Base-by-base conservation (phyloP, 2,329 filamentous ascomycete species). In the Gaeumannomyces sp. region DNA sequence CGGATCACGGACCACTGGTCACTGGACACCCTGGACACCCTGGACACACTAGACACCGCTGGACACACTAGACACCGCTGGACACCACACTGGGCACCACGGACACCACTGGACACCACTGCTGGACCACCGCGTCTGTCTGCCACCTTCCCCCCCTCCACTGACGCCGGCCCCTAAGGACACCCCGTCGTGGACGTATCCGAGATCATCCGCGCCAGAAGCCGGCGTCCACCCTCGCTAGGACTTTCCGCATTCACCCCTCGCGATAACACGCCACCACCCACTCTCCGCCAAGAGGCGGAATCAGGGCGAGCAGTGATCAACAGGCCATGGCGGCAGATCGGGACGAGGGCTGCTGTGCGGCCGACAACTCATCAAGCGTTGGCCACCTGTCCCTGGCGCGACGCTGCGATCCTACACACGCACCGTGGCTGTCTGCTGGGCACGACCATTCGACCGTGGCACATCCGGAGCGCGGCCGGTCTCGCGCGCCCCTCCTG, bases 281-380 rank as follows among this genome's bases (percentile, higher is more conserved):
- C 38, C 38, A 50, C 38, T 22, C 19, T 8, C 19, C 45, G 45
- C 45, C 45, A 53, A 25, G 22, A 1, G 22, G 19, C 33, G 13
- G 33, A 53, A n/a, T 25, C 45, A 45, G 38, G 45, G 45, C 19
- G 10, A 5, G 16, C 16, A 50, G 38, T 14, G 10, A 35, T 35
- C 33, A 8, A 35, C 33, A 35, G 33, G 33, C 16, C 14, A 53
- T 53, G 45, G 45, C 33, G 33, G 33, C 45, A 53, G 45, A 53
- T 25, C 45, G 22, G 45, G 45, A 53, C 6, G 45, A 53, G 45
- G 45, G 45, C 45, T 53, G 45, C 45, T 19, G 45, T 53, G 45
- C 45, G 45, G 45, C 45, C 19, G 45, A 53, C 45, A 53, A 53
- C 45, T 53, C 45, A 53, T 53, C 45, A 53, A 53, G 45, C 45